A percentile compares a stretch with the other conserved stretches of the same genome.
These are phyloP conservation scores for Diaporthe helianthi DNA, from an alignment of 2,329 filamentous ascomycete species.

Conservation along the genomic window DNA sequence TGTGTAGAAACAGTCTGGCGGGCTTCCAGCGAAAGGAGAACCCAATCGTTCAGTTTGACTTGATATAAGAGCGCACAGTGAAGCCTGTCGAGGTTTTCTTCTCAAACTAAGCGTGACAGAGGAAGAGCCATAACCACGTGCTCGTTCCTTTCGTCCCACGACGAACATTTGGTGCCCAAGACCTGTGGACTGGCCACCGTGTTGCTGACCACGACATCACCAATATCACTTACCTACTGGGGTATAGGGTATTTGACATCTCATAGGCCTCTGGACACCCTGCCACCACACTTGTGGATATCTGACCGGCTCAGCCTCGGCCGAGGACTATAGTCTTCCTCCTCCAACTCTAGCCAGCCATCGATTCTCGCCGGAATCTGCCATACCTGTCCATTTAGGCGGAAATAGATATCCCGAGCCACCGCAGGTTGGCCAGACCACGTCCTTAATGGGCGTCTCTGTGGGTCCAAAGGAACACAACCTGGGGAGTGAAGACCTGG, in stretches of 20 bases:
- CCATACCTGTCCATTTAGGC: not conserved
- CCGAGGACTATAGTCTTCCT: not conserved
- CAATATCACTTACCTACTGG: not conserved
- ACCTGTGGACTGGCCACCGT: not conserved
- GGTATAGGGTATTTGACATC: not conserved
- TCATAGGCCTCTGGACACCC: not conserved
- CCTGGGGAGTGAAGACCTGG: slow-evolving; percentile 7
- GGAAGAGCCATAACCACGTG: not conserved
- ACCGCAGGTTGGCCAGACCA: not conserved
- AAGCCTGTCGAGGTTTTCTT: not conserved
- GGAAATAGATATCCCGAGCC: slow-evolving; percentile 7
- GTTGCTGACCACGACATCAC: not conserved
- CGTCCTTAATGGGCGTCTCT: not conserved
- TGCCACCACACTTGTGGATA: slow-evolving; percentile 22
- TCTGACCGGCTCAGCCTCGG: slow-evolving; percentile 6
- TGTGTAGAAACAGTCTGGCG: not conserved
- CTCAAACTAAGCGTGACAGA: not conserved
- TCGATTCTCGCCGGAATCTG: slow-evolving; percentile 9
- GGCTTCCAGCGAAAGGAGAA: not conserved
- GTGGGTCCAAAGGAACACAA: slow-evolving; percentile 24
- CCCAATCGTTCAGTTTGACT: not conserved
- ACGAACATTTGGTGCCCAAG: not conserved
- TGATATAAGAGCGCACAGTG: not conserved
- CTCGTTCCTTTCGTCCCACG: not conserved
- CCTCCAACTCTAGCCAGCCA: slow-evolving; percentile 5